These are phyloP conservation scores for Leccinum ambiguum DNA, from an alignment of 1,284 basidiomycete genomes.

Conservation along the genomic window DNA sequence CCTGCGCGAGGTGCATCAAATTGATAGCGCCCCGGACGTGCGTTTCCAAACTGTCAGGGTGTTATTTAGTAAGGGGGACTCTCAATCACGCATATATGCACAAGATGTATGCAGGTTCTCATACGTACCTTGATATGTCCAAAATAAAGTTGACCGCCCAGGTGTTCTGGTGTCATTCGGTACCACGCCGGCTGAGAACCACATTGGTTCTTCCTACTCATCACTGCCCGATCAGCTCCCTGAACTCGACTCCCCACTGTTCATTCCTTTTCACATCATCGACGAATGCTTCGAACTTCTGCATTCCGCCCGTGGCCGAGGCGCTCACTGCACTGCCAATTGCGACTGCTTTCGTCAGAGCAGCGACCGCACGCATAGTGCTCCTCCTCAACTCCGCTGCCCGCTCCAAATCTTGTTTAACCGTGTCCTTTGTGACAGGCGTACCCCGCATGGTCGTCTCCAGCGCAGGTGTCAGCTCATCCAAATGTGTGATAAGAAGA, in stretches of 20 bases:
- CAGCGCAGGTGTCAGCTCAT: slow-evolving; percentile 82
- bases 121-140: no score
- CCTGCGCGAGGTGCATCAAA: no score
- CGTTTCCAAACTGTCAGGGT: no score
- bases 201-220: neutral
- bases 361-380: slow-evolving; percentile 82
- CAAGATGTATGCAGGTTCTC: no score
- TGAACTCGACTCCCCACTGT: slow-evolving; percentile 68
- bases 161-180: no score
- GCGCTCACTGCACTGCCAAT: slow-evolving; percentile 56
- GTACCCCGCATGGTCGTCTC: slow-evolving; percentile 91
- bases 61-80: no score
- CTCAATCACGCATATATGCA: no score
- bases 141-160: no score
- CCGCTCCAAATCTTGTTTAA: slow-evolving; percentile 96
- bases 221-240: slow-evolving; percentile 47
- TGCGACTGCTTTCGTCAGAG: slow-evolving; percentile 71
- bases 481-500: slow-evolving; percentile 61
- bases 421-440: slow-evolving; percentile 88
- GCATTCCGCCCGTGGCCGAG: slow-evolving; percentile 37
- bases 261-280: slow-evolving; percentile 63
- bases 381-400: slow-evolving; percentile 90
- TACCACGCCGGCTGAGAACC: no score
- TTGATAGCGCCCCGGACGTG: no score
- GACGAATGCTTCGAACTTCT: slow-evolving; percentile 74